Evolutionary conservation across 345 rosid species (phyloP).

Genomic region (Acer campestre): DNA sequence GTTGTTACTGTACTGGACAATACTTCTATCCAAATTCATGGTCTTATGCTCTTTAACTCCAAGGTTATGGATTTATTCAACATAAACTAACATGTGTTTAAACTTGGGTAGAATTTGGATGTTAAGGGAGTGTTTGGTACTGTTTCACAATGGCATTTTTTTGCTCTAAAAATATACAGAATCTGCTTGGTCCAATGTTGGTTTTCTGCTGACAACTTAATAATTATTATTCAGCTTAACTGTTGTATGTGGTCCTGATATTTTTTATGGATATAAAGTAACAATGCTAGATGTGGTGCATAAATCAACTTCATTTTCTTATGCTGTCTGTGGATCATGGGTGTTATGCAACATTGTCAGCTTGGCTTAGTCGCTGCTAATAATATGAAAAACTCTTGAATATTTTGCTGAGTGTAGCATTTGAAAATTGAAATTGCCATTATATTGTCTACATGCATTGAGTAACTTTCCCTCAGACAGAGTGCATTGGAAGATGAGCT

Average conservation of each 20-base stretch:
- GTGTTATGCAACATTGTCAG: neutral
- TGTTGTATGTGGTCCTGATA: neutral
- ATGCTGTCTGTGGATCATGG: neutral
- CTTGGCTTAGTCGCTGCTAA: slow-evolving; percentile 13
- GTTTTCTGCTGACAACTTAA: neutral
- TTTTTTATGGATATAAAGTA: neutral
- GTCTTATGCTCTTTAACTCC: neutral
- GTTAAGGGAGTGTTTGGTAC: neutral
- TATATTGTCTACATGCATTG: slow-evolving; percentile 34
- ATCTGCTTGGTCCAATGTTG: neutral
- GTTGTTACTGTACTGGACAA: neutral
- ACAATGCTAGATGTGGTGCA: neutral
- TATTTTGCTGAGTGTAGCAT: slow-evolving; percentile 7
- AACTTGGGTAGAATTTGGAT: neutral
- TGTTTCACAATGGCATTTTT: too few relatives aligned
- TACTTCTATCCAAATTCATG: neutral
- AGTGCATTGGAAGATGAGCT: slow-evolving; percentile 86
- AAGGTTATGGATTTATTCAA: neutral
- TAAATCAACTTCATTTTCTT: neutral
- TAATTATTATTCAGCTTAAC: neutral
- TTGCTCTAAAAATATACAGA: too few relatives aligned
- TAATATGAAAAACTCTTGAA: slow-evolving; percentile 17
- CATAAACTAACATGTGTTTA: neutral
- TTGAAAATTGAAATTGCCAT: slow-evolving; percentile 10
- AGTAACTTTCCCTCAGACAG: slow-evolving; percentile 92